Conservation (phyloP, 371 early-diverging fungal species). For the Actinomortierella wolfii region DNA sequence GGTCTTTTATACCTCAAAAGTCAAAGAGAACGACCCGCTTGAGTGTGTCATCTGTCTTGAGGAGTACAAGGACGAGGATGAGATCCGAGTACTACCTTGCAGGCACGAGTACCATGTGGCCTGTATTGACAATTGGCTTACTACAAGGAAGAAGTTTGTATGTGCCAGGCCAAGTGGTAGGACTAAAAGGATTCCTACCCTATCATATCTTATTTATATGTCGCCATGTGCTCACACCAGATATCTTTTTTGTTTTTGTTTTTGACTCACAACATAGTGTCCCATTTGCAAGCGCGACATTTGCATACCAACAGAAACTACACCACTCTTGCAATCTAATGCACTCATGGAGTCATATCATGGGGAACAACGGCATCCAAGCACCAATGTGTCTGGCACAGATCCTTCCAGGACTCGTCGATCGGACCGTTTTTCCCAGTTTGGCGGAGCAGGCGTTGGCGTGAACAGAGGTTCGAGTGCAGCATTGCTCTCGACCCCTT, state of each 20-base stretch:
- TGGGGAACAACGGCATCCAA: too few relatives aligned
- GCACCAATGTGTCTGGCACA: too few relatives aligned
- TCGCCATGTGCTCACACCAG: neutral
- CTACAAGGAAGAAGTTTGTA: conserved; percentile 75
- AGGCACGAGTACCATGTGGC: conserved; percentile 87
- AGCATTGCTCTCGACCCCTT: too few relatives aligned
- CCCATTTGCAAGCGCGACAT: conserved; percentile 78
- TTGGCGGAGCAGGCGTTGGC: too few relatives aligned
- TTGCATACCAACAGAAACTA: conserved; percentile 44
- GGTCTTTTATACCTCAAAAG: conserved; percentile 60
- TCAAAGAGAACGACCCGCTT: conserved; percentile 65
- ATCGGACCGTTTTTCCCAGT: too few relatives aligned
- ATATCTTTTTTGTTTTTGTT: conserved; percentile 9
- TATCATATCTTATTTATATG: neutral
- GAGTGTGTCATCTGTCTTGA: conserved; percentile 95
- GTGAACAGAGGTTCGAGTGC: too few relatives aligned
- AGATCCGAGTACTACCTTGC: conserved; percentile 84
- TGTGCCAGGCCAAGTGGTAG: too few relatives aligned
- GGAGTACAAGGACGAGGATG: conserved; percentile 78
- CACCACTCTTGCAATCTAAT: conserved; percentile 15
- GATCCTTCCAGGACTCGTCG: too few relatives aligned
- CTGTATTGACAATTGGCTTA: conserved; percentile 92
- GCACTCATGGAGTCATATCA: too few relatives aligned
- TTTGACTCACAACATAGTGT: too few relatives aligned
- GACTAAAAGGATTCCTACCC: too few relatives aligned